Percentiles rank a stretch among this genome's conserved stretches.
Evolutionary conservation across 768 basidiomycete species (phyloP).

Genomic region (Trametes gibbosa): DNA sequence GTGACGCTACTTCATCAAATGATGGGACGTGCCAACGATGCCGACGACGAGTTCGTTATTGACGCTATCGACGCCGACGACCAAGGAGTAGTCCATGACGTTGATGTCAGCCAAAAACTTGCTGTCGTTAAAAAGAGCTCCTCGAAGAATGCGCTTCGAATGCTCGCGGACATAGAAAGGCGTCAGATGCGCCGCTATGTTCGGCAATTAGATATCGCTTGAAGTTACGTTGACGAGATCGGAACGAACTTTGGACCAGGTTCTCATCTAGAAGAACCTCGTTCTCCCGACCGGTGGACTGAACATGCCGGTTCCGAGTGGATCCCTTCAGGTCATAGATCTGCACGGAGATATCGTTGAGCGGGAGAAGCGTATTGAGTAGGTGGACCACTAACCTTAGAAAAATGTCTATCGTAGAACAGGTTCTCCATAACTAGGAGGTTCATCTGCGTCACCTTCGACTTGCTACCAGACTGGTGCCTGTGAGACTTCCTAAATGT

Average conservation of each 20-base stretch:
- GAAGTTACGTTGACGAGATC: neutral
- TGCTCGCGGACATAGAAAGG: slow-evolving; percentile 98
- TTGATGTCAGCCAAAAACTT: slow-evolving; percentile 92
- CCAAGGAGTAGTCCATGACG: slow-evolving; percentile 96
- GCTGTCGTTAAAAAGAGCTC: slow-evolving; percentile 92
- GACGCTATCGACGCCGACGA: slow-evolving; percentile 90
- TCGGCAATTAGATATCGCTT: neutral
- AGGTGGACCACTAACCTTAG: slow-evolving; percentile 53
- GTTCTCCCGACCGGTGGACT: slow-evolving; percentile 84
- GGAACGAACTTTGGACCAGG: slow-evolving; percentile 71
- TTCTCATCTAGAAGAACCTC: slow-evolving; percentile 97
- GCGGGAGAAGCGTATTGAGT: neutral
- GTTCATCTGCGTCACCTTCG: slow-evolving; percentile 89
- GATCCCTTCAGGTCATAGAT: slow-evolving; percentile 98
- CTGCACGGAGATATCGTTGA: slow-evolving; percentile 37
- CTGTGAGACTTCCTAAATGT: slow-evolving; percentile 81
- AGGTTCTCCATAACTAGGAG: slow-evolving; percentile 97
- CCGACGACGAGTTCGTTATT: slow-evolving; percentile 93
- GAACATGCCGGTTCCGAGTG: slow-evolving; percentile 89
- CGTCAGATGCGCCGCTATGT: slow-evolving; percentile 72
- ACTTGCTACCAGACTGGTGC: slow-evolving; percentile 60
- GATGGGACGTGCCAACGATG: slow-evolving; percentile 79
- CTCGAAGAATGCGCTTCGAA: slow-evolving; percentile 87
- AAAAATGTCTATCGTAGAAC: slow-evolving; percentile 89
- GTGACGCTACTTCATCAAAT: neutral